Conservation (phyloP, 148 eudicot species). For the Vaccinium corymbosum region DNA sequence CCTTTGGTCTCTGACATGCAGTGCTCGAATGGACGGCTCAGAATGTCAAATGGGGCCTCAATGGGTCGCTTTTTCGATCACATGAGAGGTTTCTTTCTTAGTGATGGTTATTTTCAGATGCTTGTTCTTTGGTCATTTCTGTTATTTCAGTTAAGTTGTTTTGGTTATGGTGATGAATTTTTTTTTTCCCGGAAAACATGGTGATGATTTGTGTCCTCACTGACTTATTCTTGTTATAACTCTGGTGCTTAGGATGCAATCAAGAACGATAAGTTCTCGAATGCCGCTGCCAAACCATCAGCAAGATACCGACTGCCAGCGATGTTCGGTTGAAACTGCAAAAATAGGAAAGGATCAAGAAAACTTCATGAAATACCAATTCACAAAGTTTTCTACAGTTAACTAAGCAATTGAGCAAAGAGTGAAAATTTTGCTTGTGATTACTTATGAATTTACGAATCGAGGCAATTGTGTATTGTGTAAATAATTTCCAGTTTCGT, state of each 20-base stretch:
- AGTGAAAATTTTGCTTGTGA: too few species aligned
- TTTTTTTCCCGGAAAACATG: too few species aligned
- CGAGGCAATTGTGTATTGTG: too few species aligned
- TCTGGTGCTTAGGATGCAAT: constrained; percentile 21
- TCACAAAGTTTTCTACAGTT: too few species aligned
- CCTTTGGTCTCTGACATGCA: constrained; percentile 48
- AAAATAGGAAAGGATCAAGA: too few species aligned
- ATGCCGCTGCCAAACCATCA: constrained; percentile 31
- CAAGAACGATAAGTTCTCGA: constrained; percentile 29
- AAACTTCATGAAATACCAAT: too few species aligned
- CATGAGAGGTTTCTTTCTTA: neutral
- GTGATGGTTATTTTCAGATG: neutral
- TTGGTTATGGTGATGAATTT: neutral
- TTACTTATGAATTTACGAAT: too few species aligned
- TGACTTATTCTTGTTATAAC: neutral
- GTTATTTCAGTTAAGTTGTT: neutral
- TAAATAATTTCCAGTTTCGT: too few species aligned
- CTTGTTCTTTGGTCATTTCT: neutral
- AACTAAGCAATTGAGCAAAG: too few species aligned
- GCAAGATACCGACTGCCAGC: constrained; percentile 33
- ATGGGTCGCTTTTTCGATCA: neutral
- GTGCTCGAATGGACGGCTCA: neutral
- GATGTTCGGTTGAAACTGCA: too few species aligned
- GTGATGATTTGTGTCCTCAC: neutral
- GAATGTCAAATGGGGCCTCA: neutral